Evolutionary conservation across 1,139 yeast genomes (phyloP), one percentile per base, ranked within the genome.

Genomic region (Suzukiozyma palmioleophila): DNA sequence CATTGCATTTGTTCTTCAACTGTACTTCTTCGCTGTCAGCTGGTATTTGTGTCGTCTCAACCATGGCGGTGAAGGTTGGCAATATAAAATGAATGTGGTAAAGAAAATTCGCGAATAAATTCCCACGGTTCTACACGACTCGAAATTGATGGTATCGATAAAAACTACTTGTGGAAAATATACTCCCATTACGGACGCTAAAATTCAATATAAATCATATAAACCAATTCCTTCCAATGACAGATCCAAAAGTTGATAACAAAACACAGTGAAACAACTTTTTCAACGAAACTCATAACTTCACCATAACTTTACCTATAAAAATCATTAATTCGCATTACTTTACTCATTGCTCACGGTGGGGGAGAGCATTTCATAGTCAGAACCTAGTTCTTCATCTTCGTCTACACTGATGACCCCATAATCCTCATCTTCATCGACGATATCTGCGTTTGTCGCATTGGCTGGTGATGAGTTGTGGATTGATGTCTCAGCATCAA

Each of bases 1-100:
- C 94, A 49, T 73, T 71, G 57, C 92, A 84, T 59, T 83, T 83
- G 49, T 77, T 79, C 49, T 73, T 75, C 47, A 70, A 64, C 39
- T 67, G 60, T 48, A 68, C 69, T 44, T 70, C 77, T 64, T 32
- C 34, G 13, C 4, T 21, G 5, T 32, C 34, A 22, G 15, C n/a
- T 18, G 22, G 22, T 4, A 18, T 18, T 18, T 18, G 22, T 18
- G 22, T 18, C 22, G 7, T 18, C 26, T 16, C 39, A 39, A 13
- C 13, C 32, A 15, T 14, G 10, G 18, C 9, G 6, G 10, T 26
- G 35, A 5, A 10, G 18, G 14, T 16, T 11, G 13, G 10, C n/a
- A 16, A 13, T 8, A 12, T 4, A 8, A n/a, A 26, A 4, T n/a
- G 12, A 26, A 4, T n/a, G 6, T n/a, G 12, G 4, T 6, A 13